Evolutionary conservation across 768 basidiomycete genomes (phyloP), one percentile per base, ranked within the genome.

Genomic region (Naganishia kalamii): DNA sequence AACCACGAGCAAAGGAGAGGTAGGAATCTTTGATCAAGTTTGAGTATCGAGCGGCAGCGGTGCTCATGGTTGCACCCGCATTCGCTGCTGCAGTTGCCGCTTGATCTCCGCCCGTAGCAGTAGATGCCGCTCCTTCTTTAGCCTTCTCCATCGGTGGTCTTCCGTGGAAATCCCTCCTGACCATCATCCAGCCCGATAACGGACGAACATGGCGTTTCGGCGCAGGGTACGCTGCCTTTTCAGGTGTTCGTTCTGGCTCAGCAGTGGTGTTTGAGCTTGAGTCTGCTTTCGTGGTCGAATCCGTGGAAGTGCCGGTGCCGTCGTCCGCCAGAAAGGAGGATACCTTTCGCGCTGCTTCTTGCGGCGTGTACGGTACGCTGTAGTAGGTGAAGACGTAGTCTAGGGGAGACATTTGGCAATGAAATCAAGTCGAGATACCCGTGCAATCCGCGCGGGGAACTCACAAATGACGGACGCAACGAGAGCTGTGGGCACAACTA

Each of bases 1-100:
- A 30, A 8, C 46, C 37, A 27, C 85, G 85, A 72, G 92, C 85
- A 67, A 90, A 79, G n/a, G 83, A 85, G 62, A 90, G 87, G 72
- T 92, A 91, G 47, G 87, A 84, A 11, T 83, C 83, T 68, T 90
- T 88, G 23, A 78, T 77, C 41, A 63, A 17, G 21, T 35, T 57
- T 2, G 54, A 57, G 23, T 57, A 57, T 57, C 35, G 15, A 15
- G 54, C 54, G 2, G 54, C 54, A 2, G 54, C 35, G 13, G 54
- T 57, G 23, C 33, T 57, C 54, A 57, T 57, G n/a, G 33, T 21
- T n/a, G 21, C 54, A 2, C 54, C 37, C 12, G 54, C 19, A 27
- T 15, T 13, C 3, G 33, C 40, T 35, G 32, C 29, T 37, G 54
- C 35, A 7, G 54, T 57, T 23, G 54, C 54, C 10, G 35, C 19